Conservation (phyloP, 2,329 filamentous ascomycete genomes). For the Neonectria magnoliae region DNA sequence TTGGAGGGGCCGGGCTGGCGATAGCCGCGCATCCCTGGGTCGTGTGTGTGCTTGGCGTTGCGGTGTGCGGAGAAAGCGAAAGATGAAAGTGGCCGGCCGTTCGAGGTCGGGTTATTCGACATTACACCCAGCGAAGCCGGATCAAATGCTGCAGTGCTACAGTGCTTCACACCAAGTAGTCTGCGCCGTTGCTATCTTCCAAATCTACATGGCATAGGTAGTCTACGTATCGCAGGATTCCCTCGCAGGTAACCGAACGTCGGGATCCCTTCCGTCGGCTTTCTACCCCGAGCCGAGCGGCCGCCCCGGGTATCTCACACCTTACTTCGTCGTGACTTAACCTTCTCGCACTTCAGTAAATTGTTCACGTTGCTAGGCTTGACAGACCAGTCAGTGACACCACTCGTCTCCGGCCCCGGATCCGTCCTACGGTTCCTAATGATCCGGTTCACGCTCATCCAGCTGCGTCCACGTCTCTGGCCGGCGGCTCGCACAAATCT, state of each 20-base stretch:
- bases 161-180: not conserved
- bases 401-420: too few species aligned
- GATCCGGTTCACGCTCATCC: too few species aligned
- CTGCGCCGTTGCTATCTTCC: not conserved
- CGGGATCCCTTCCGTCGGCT: constrained; percentile 10
- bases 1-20: constrained; percentile 2
- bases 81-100: constrained; percentile 18
- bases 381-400: not conserved
- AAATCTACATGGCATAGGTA: not conserved
- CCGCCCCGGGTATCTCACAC: not conserved
- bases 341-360: constrained; percentile 2
- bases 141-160: not conserved
- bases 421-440: too few species aligned
- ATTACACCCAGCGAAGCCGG: constrained; percentile 1
- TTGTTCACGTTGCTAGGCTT: not conserved
- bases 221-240: not conserved
- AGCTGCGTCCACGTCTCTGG: not conserved
- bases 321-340: constrained; percentile 1
- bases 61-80: constrained; percentile 29
- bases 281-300: constrained; percentile 5
- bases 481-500: not conserved
- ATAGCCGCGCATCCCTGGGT: constrained; percentile 30
- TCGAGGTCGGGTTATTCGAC: constrained; percentile 21
- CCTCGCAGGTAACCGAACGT: not conserved
- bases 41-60: constrained; percentile 26